Evolutionary conservation across 2,329 filamentous ascomycete species (phyloP), one percentile per base, ranked within the genome.

Genomic region (Bipolaris bicolor): DNA sequence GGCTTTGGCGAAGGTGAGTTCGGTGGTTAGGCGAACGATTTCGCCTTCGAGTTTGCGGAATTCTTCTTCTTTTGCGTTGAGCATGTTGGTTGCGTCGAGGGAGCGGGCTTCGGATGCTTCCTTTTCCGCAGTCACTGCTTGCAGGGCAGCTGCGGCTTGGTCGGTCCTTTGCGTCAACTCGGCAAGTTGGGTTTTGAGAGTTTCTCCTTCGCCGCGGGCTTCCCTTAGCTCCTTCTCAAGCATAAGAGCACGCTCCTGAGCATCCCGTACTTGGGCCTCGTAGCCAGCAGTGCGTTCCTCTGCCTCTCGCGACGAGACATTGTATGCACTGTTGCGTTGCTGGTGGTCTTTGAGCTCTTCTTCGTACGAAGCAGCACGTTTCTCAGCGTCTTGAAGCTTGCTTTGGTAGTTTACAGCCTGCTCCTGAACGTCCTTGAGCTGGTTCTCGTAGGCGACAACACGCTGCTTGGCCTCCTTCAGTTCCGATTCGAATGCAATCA

Each of bases 1-100:
- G 51, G 93, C 91, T 70, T 88, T 86, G 24, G 90, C 92, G 65
- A 98, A 89, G n/a, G 94, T 96, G 40, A 98, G 84, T 79, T 98
- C 88, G 2, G 88, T 90, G 34, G 87, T 87, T 5, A 89, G 79
- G 50, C 85, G 82, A 3, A 89, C 86, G 49, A 90, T 81, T 67
- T 90, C 85, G 53, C 83, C 80, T 70, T 89, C 87, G 36, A 89
- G 65, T 40, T 67, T 67, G 31, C 71, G 69, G 45, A 76, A 67
- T 29, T 76, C 74, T 45, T 76, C 66, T 50, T 75, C 73, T 40
- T 76, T 77, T 5, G 66, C 64, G 13, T 69, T 69, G 24, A 76
- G 63, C 0, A 61, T 60, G 13, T 69, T 68, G 10, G 70, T 66
- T 1, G 67, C 65, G 52, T 75, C 70, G 5, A 65, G 52, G 7